Conservation (phyloP, 108 stramenopile species). For the Fragilaria crotonensis region DNA sequence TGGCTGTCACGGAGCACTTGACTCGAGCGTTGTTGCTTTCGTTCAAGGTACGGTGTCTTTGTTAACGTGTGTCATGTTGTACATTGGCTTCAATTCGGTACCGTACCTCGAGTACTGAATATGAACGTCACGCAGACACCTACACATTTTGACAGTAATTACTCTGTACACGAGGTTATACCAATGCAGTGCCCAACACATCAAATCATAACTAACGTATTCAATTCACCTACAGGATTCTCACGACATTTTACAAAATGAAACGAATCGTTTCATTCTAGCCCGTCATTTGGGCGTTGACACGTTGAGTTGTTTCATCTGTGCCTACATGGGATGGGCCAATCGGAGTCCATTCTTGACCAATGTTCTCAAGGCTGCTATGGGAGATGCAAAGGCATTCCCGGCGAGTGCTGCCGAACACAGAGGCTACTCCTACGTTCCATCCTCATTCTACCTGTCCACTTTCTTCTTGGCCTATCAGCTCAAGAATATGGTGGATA, state of each 20-base stretch:
- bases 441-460: slow-evolving; percentile 37
- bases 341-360: slow-evolving; percentile 33
- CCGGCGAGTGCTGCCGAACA: slow-evolving; percentile 34
- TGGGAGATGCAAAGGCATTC: slow-evolving; percentile 15
- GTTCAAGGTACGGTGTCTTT: neutral
- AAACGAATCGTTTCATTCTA: slow-evolving; percentile 62
- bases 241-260: slow-evolving; percentile 45
- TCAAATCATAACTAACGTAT: no score
- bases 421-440: slow-evolving; percentile 55
- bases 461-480: slow-evolving; percentile 74
- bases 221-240: slow-evolving; percentile 29
- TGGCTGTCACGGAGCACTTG: neutral
- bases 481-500: slow-evolving; percentile 78
- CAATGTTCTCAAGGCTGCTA: neutral
- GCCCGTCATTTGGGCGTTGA: slow-evolving; percentile 77
- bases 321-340: slow-evolving; percentile 42
- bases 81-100: no score
- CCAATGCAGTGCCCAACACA: no score
- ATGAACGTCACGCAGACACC: no score
- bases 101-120: no score
- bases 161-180: no score
- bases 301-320: slow-evolving; percentile 34
- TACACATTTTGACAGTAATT: no score
- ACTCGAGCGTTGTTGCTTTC: neutral
- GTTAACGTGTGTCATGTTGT: no score